Base-by-base conservation (phyloP, 305 asterid species). In the Plantago rigida region DNA sequence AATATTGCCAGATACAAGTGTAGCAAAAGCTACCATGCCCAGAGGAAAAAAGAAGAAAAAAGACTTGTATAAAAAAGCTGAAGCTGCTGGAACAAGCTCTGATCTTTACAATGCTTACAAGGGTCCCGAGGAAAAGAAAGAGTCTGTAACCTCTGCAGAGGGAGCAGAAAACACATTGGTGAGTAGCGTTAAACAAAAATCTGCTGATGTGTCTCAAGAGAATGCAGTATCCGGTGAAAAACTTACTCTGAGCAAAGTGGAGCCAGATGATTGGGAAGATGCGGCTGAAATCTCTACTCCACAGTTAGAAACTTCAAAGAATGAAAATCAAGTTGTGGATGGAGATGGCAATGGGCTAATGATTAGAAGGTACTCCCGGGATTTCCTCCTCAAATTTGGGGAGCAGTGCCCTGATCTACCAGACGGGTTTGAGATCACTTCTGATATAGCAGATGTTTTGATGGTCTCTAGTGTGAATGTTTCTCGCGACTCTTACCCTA, bases 201-300 rank as follows among this genome's bases (percentile, higher is more conserved):
- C 81, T 65, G 59, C 63, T 4, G 72, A 74, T 60, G 71, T 49
- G 52, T 64, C 81, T 52, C 77, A 60, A 36, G 76, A 75, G 31
- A 81, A 81, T 58, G 65, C 62, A 56, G 66, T 12, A 46, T 61
- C 76, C 41, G 36, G 66, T 51, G 77, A 80, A 63, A 78, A 77
- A 64, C 70, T 69, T 71, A 49, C 74, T 62, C 78, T 57, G 71
- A 68, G 60, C 73, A 84, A 86, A 75, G 71, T 60, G 22, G 98
- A 84, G 76, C 94, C 86, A 29, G 96, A 92, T 71, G 95, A 92
- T 74, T 88, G 96, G 98, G 98, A 92, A 71, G 95, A 83, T 79
- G 94, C 86, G 50, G 88, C 82, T 56, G 94, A 88, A 69, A 75
- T 77, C 51, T 72, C 92, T 64, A 76, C 75, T 62, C 87, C 89